Evolutionary conservation across 176 grass and related monocot genomes (phyloP).

Genomic region (Sorghum bicolor): Sorghum_bicolor_NCBIv3 NC_012874.2:2948501-2949000

Average conservation of each 20-base stretch:
- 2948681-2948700: conserved; percentile 71
- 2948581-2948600: background rate
- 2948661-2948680: conserved; percentile 87
- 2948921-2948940: conserved; percentile 47
- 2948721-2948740: conserved; percentile 94
- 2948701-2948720: conserved; percentile 76
- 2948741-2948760: conserved; percentile 45
- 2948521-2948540: background rate
- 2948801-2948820: conserved; percentile 46
- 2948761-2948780: conserved; percentile 1
- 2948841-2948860: conserved; percentile 97
- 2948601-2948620: background rate
- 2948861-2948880: conserved; percentile 95
- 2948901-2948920: conserved; percentile 99
- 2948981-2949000: too few species aligned
- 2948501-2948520: background rate
- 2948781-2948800: background rate
- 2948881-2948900: conserved; percentile 98
- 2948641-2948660: conserved; percentile 56
- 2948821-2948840: conserved; percentile 91
- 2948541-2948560: background rate
- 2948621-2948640: conserved; percentile 2
- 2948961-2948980: background rate
- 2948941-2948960: conserved; percentile 21
- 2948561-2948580: background rate